phyloP scores from a whole-genome alignment of 257 asterid genomes.

The Ocimum tenuiflorum region DNA sequence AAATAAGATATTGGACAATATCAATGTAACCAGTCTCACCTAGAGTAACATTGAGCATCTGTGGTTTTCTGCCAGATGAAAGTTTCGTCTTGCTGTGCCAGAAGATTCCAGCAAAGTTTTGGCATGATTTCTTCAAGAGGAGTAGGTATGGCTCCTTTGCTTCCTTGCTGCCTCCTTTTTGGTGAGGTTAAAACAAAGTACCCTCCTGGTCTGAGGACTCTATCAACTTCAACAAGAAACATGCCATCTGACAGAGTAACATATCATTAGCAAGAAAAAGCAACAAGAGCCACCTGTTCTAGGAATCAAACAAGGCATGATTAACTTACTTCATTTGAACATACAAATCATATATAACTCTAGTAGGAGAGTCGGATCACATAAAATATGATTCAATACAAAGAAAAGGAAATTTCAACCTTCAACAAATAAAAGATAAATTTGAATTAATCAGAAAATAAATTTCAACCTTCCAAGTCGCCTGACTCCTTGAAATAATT shows the following conservation, averaged over 20 bases:
- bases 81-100: conserved; percentile 81
- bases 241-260: conserved; percentile 62
- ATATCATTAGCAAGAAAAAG: conserved; percentile 21
- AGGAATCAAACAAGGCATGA: background rate
- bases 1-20: conserved; percentile 9
- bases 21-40: conserved; percentile 40
- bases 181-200: conserved; percentile 86
- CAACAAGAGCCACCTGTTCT: background rate
- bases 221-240: conserved; percentile 82
- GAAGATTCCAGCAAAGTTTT: conserved; percentile 71
- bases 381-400: background rate
- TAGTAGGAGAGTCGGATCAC: background rate
- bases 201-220: conserved; percentile 95
- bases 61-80: conserved; percentile 78
- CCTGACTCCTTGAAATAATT: background rate
- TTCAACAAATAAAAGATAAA: background rate
- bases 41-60: conserved; percentile 65
- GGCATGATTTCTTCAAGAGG: conserved; percentile 57
- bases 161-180: conserved; percentile 49
- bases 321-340: background rate
- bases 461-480: background rate
- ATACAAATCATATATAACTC: background rate
- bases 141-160: conserved; percentile 46
- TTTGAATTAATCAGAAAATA: background rate
- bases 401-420: background rate